phyloP scores from a whole-genome alignment of 768 basidiomycete species.

The Lactifluus hygrophoroides region DNA sequence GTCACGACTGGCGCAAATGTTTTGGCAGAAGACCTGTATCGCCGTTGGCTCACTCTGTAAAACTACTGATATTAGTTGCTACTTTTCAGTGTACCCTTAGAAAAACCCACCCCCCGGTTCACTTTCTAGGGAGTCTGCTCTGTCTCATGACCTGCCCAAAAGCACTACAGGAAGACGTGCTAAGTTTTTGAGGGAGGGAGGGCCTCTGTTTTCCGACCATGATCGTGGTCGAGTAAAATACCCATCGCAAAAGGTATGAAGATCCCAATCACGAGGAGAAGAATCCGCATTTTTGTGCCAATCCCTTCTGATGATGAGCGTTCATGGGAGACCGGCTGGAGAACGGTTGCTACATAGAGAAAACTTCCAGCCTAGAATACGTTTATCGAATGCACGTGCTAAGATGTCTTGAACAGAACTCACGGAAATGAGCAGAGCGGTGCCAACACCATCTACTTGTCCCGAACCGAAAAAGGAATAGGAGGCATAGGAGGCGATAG shows the following conservation, averaged over 20 bases:
- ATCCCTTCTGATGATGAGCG: constrained; percentile 7
- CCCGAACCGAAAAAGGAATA: constrained; percentile 46
- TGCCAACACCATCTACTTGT: constrained; percentile 54
- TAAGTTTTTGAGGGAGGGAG: background rate
- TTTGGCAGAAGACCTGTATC: constrained; percentile 61
- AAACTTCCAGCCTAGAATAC: constrained; percentile 76
- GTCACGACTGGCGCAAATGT: constrained; percentile 67
- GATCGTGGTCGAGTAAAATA: constrained; percentile 12
- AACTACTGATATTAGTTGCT: background rate
- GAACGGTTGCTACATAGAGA: constrained; percentile 86
- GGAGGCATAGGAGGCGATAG: constrained; percentile 64
- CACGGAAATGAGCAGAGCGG: constrained; percentile 79
- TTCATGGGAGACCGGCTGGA: constrained; percentile 60
- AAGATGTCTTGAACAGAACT: background rate
- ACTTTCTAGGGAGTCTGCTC: background rate
- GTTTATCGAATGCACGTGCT: background rate
- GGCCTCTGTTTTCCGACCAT: background rate
- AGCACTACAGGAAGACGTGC: background rate
- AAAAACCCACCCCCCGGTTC: background rate
- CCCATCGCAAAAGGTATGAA: constrained; percentile 15
- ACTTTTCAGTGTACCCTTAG: background rate
- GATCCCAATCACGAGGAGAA: constrained; percentile 14
- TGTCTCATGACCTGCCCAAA: background rate
- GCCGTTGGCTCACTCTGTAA: constrained; percentile 70
- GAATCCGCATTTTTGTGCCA: constrained; percentile 10